Evolutionary conservation across 306 rosid genomes (phyloP), one percentile per base, ranked within the genome.

Genomic region (Myrica gale): DNA sequence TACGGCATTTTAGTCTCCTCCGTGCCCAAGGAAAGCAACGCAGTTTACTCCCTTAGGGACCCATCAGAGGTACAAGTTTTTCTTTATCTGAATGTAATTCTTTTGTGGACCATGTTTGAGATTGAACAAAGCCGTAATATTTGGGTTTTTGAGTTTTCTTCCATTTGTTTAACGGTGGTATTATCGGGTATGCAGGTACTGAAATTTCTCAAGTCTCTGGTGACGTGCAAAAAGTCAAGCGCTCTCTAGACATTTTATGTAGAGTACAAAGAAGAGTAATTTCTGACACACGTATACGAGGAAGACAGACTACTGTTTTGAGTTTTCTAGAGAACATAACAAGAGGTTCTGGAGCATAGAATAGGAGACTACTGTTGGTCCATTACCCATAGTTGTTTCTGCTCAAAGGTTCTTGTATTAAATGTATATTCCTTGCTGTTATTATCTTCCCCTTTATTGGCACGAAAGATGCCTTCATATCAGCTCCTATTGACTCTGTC

Each of bases 161-260:
- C 43, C 11, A 39, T 82, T 44, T 26, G 32, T 62, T 26, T 69
- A 58, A 15, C 13, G 42, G 72, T 32, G 41, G 21, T 65, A 21
- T 46, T 52, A 53, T 77, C 74, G 42, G 69, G 8, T 79, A 17
- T 76, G 81, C 84, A 95, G 98, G 98, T 96, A 8, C 88, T 96
- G 99, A 88, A 89, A 78, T 96, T 96, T 85, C 98, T 96, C 63
- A 84, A 87, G 83, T 84, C 96, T 54, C 85, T 96, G 81, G 97
- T 85, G 67, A 50, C 77, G 65, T 92, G 92, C 96, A 88, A 85
- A 85, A 72, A 79, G 55, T 89, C 89, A 71, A 83, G 90, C 78
- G 54, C 86, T 65, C 63, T 87, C 74, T 90, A 87, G 82, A 84
- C 74, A 78, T 58, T 69, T 76, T 73, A 84, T 87, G 78, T 76